Evolutionary conservation across 1,284 basidiomycete species (phyloP), one percentile per base, ranked within the genome.

Genomic region (Marasmius tenuissimus): DNA sequence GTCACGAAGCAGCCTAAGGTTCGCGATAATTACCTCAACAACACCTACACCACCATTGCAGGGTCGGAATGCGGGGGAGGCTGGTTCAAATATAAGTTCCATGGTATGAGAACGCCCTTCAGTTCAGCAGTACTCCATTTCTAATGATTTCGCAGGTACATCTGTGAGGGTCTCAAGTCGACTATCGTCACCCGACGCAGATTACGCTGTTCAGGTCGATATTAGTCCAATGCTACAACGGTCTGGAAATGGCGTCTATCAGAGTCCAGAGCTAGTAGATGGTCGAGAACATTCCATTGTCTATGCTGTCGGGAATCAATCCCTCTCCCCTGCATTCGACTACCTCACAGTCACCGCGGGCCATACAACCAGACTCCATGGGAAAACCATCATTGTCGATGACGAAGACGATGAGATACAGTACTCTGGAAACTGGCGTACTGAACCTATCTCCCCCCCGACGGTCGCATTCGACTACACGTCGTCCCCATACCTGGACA

Each of bases 11-110:
- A 77, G 52, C 61, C 60, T 7, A 72, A 76, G 11, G 61, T 68
- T 45, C 52, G 11, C 14, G 73, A 74, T 34, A 67, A 73, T 14
- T 78, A 74, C 63, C 75, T 71, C 63, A 74, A 73, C 61, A 72
- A 75, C 61, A 76, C 76, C 5, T 78, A 77, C 76, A 74, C 76
- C 9, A 70, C 73, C 16, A 71, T 73, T 48, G 63, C 68, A 18
- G 68, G 67, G 51, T 47, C 61, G 40, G 63, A 66, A 18, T 72
- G 71, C 39, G 73, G 61, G 9, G 65, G 70, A 33, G 76, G 74
- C 39, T 78, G 76, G 77, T 78, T 78, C 63, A 63, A 71, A 55
- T 72, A 77, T 56, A 65, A 66, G 18, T 78, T 78, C 65, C 69
- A 72, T 57, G 77, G 76, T 78, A 58, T 18, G 67, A 56, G 11